Evolutionary conservation across 495 filamentous ascomycete genomes (phyloP).

Genomic region (Letharia lupina): DNA sequence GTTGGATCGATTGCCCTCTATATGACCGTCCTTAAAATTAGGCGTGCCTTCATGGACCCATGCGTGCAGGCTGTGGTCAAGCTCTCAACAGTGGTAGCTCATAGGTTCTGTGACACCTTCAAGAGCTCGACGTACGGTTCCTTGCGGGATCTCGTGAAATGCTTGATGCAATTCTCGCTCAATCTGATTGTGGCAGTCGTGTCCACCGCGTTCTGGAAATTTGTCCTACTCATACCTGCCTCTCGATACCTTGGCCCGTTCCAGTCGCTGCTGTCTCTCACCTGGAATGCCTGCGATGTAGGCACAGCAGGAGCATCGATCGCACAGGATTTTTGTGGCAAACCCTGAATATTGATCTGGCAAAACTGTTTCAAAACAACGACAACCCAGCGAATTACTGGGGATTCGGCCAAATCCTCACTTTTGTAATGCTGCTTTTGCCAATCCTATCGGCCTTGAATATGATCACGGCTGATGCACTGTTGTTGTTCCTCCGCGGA

Average conservation of each 20-base stretch:
- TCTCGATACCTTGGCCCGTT: conserved; percentile 1
- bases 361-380: background rate
- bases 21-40: background rate
- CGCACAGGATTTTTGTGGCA: background rate
- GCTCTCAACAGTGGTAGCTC: background rate
- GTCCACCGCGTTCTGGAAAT: background rate
- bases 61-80: background rate
- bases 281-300: background rate
- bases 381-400: background rate
- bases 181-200: background rate
- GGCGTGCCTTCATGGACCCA: background rate
- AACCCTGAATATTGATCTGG: background rate
- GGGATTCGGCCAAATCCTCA: background rate
- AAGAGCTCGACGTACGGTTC: background rate
- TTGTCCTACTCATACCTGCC: background rate
- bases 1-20: background rate
- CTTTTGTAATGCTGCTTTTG: conserved; percentile 9
- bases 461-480: background rate
- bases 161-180: background rate
- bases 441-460: conserved; percentile 2
- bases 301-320: background rate
- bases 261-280: background rate
- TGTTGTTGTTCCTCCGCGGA: too few relatives aligned
- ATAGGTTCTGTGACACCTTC: background rate
- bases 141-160: background rate